Base-by-base conservation (phyloP, 805 yeast species). In the Sungouiella thailandica region DNA sequence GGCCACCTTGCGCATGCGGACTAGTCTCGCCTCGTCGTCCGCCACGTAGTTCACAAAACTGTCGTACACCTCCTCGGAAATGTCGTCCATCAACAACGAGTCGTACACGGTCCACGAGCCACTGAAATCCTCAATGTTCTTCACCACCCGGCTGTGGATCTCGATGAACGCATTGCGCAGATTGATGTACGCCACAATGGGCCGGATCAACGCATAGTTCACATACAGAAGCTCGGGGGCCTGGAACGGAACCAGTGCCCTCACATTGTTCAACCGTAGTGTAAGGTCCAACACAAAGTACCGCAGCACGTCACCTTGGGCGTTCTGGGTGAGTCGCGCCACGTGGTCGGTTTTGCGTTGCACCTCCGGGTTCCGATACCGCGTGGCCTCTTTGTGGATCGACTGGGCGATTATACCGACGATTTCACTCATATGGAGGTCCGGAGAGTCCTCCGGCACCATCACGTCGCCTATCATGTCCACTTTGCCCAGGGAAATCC, bases 101-200 rank as follows among this genome's bases (percentile, higher is more conserved):
- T 93, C 98, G 57, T 88, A 93, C 3, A 87, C 70, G 1, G 98
- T 90, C 98, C 98, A 93, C 6, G 95, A 77, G 0, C 98, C 98
- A 49, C 85, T 88, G 55, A 93, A 93, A 52, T 93, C 98, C 17
- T 69, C 65, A 15, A 88, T 60, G 28, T 76, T 73, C 53, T 93
- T 93, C 22, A 82, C 81, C 7, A 93, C 78, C 4, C 87, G 76
- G 52, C 95, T 86, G 40, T 78, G 71, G 38, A 90, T 79, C 28
- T 95, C 96, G 39, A 93, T 89, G 50, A 81, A 84, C 0, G 97
- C 87, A 50, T 85, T 84, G 39, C 84, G 74, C 23, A 93, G 83
- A 55, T 93, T 93, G 54, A 93, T 90, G 57, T 90, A 93, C 1
- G 89, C 97, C 16, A 93, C 96, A 53, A 93, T 89, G 0, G 98